Evolutionary conservation across 2,329 filamentous ascomycete species (phyloP).

Genomic region (Pseudogymnoascus sp.): DNA sequence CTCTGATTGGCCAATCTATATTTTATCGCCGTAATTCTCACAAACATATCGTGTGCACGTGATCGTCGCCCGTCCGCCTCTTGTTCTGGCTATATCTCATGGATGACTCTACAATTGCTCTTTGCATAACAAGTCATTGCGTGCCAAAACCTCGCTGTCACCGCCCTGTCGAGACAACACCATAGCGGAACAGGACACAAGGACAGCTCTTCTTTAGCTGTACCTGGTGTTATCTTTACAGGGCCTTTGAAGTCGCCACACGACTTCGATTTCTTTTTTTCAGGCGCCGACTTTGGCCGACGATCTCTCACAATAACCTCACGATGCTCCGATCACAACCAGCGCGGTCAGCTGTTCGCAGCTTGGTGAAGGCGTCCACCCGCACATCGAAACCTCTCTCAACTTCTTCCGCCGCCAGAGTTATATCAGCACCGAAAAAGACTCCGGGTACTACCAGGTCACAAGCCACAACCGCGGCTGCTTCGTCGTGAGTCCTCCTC

Average conservation of each 20-base stretch:
- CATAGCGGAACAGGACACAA: constrained; percentile 8
- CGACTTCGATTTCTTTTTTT: not conserved
- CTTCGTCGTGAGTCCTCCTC: constrained; percentile 46
- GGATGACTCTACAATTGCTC: constrained; percentile 9
- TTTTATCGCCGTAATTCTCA: constrained; percentile 3
- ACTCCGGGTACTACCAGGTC: constrained; percentile 39
- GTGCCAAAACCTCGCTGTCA: constrained; percentile 8
- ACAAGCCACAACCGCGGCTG: constrained; percentile 45
- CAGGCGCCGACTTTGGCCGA: constrained; percentile 8
- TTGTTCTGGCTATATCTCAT: constrained; percentile 9
- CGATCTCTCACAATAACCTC: constrained; percentile 2
- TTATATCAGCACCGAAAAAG: constrained; percentile 31
- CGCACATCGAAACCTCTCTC: constrained; percentile 36
- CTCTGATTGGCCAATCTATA: constrained; percentile 1
- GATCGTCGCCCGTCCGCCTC: not conserved
- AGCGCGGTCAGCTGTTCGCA: constrained; percentile 42
- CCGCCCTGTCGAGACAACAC: constrained; percentile 3
- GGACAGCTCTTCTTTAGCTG: constrained; percentile 7
- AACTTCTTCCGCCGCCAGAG: constrained; percentile 35
- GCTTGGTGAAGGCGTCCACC: constrained; percentile 31
- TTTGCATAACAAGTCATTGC: constrained; percentile 4
- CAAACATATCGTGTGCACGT: constrained; percentile 9
- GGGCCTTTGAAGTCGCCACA: not conserved
- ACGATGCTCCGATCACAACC: constrained; percentile 45
- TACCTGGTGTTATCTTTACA: constrained; percentile 9